Evolutionary conservation across 2,329 filamentous ascomycete species (phyloP).

Genomic region (Ascosphaera pollenicola): DNA sequence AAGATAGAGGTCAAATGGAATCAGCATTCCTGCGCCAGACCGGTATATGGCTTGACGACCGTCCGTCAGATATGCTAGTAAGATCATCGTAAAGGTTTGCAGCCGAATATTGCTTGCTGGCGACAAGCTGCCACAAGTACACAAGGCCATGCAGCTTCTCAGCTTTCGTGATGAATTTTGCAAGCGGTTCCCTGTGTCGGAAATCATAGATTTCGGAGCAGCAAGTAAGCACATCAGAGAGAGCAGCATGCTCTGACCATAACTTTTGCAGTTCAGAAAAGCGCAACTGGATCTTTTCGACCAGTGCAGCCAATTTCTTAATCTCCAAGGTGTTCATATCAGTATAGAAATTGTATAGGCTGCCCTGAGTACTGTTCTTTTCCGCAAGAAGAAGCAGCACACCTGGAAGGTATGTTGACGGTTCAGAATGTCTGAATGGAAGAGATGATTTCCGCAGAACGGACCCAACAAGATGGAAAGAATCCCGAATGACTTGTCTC

Average conservation of each 20-base stretch:
- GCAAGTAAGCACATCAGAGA: conserved; percentile 53
- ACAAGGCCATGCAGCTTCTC: conserved; percentile 73
- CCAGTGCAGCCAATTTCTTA: conserved; percentile 46
- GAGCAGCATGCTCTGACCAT: conserved; percentile 55
- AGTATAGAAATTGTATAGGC: conserved; percentile 70
- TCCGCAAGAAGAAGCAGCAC: conserved; percentile 44
- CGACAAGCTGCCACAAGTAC: conserved; percentile 89
- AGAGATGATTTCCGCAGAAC: too few relatives aligned
- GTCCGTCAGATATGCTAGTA: too few relatives aligned
- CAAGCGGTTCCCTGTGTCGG: conserved; percentile 60
- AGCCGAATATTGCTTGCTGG: conserved; percentile 56
- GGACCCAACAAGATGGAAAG: conserved; percentile 14
- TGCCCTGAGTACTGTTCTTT: conserved; percentile 13
- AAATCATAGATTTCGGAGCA: conserved; percentile 58
- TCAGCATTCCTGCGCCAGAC: too few relatives aligned
- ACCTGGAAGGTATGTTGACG: conserved; percentile 39
- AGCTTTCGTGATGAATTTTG: conserved; percentile 62
- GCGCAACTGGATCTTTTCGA: conserved; percentile 44
- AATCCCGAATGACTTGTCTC: conserved; percentile 14
- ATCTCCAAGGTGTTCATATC: conserved; percentile 58
- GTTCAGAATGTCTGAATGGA: too few relatives aligned
- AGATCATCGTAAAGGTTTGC: conserved; percentile 50
- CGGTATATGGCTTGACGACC: too few relatives aligned
- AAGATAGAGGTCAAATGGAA: too few relatives aligned
- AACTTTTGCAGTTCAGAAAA: conserved; percentile 45